A percentile compares a stretch with the other conserved stretches of the same genome.
Evolutionary conservation across 2,329 filamentous ascomycete genomes (phyloP).

Genomic region (Ophiostoma populinum): DNA sequence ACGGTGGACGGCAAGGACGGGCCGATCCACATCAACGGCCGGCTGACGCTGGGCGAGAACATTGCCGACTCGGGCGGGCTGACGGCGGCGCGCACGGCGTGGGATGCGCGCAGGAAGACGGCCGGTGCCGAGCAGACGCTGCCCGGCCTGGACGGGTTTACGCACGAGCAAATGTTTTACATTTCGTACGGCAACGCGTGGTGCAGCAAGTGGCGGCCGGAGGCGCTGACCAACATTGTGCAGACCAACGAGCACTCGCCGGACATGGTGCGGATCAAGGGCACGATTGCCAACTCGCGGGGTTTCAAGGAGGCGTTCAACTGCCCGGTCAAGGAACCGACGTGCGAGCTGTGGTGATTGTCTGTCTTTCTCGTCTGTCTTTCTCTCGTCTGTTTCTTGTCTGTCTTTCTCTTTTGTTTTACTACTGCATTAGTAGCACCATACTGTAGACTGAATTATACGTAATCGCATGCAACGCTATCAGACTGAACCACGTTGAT

Average conservation of each 20-base stretch:
- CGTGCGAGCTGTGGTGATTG: conserved; percentile 49
- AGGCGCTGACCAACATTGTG: conserved; percentile 37
- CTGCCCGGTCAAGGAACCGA: conserved; percentile 46
- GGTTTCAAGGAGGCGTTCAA: conserved; percentile 52
- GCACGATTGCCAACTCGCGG: conserved; percentile 48
- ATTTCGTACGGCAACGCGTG: conserved; percentile 46
- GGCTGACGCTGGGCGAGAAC: conserved; percentile 49
- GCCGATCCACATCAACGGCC: conserved; percentile 43
- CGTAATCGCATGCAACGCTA: too few relatives aligned
- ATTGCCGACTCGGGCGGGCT: conserved; percentile 55
- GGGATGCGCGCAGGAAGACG: conserved; percentile 35
- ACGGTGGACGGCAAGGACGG: conserved; percentile 38
- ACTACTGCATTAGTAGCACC: too few relatives aligned
- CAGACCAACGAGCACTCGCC: conserved; percentile 51
- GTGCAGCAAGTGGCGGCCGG: conserved; percentile 47
- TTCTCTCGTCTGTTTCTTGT: not conserved
- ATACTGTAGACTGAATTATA: too few relatives aligned
- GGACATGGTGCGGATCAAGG: conserved; percentile 40
- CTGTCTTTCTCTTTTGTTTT: not conserved
- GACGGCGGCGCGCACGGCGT: conserved; percentile 43
- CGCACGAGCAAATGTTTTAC: conserved; percentile 54
- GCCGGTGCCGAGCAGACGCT: conserved; percentile 21
- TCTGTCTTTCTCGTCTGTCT: not conserved
- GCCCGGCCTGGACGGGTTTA: conserved; percentile 43
- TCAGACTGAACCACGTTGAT: too few relatives aligned